These are phyloP conservation scores for Crucibulum laeve DNA, from an alignment of 768 basidiomycete genomes.

Conservation along the genomic window DNA sequence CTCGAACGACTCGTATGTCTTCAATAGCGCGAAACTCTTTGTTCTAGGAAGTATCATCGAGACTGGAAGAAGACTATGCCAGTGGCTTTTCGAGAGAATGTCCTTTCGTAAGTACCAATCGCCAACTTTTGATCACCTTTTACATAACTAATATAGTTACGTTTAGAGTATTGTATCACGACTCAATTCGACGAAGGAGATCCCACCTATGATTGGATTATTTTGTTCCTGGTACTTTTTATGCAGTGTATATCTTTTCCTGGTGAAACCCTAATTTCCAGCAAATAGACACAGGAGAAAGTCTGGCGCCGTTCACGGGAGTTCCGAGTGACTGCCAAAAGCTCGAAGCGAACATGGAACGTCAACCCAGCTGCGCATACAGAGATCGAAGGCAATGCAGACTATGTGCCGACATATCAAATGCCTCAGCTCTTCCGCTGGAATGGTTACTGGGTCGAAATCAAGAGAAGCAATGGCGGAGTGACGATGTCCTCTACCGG, in stretches of 20 bases:
- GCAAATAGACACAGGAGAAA: constrained; percentile 32
- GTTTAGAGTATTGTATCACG: constrained; percentile 32
- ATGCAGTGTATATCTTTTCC: neutral
- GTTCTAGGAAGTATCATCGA: constrained; percentile 34
- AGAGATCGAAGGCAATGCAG: constrained; percentile 24
- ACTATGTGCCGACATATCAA: constrained; percentile 38
- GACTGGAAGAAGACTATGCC: constrained; percentile 30
- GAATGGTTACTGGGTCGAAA: constrained; percentile 39
- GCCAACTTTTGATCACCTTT: neutral
- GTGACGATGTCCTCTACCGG: constrained; percentile 4
- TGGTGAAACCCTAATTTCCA: neutral
- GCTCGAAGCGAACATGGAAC: constrained; percentile 35
- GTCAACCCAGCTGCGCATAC: constrained; percentile 19
- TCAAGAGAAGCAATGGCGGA: constrained; percentile 16
- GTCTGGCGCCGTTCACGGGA: constrained; percentile 37
- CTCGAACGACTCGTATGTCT: constrained; percentile 15
- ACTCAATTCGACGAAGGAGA: constrained; percentile 35
- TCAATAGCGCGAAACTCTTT: constrained; percentile 23
- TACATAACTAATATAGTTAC: neutral
- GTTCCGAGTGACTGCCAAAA: constrained; percentile 35
- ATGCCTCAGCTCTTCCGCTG: constrained; percentile 38
- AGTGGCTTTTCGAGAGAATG: constrained; percentile 30
- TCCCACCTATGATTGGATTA: constrained; percentile 38
- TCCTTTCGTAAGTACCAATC: constrained; percentile 19
- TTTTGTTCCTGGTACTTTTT: constrained; percentile 29